A percentile compares a stretch with the other conserved stretches of the same genome.
These are phyloP conservation scores for Juglanconis oblonga DNA, from an alignment of 2,329 filamentous ascomycete species.

Conservation along the genomic window DNA sequence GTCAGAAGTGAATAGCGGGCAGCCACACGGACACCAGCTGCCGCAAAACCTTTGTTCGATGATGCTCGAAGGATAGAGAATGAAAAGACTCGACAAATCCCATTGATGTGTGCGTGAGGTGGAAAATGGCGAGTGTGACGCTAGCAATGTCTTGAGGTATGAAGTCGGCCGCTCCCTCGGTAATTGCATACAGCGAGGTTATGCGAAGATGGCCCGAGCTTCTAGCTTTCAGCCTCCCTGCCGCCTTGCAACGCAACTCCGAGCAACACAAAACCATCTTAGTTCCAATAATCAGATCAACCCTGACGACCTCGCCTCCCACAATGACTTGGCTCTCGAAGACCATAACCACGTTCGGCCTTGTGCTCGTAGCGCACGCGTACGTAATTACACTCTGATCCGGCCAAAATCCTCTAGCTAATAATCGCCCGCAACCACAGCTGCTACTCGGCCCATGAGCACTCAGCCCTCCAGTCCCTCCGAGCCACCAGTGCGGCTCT, in stretches of 20 bases:
- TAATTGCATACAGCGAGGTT: conserved; percentile 10
- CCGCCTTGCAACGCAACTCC: neutral
- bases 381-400: conserved; percentile 45
- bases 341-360: conserved; percentile 68
- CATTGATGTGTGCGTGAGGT: neutral
- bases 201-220: conserved; percentile 12
- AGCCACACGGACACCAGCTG: neutral
- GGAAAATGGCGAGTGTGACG: neutral
- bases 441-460: conserved; percentile 94
- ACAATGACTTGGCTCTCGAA: conserved; percentile 71
- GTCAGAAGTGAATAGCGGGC: neutral
- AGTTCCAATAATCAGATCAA: neutral
- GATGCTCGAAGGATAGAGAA: neutral
- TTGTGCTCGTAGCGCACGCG: conserved; percentile 82
- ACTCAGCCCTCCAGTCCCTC: conserved; percentile 69
- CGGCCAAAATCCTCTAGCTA: conserved; percentile 9
- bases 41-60: neutral
- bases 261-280: neutral
- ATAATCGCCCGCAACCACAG: conserved; percentile 44
- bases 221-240: neutral
- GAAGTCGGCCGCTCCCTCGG: neutral
- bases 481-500: conserved; percentile 45
- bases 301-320: neutral
- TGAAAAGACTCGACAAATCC: neutral
- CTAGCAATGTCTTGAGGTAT: neutral